A percentile compares a stretch with the other conserved stretches of the same genome.
Evolutionary conservation across 371 early-diverging fungal species (phyloP).

Genomic region (Lichtheimia ramosa): DNA sequence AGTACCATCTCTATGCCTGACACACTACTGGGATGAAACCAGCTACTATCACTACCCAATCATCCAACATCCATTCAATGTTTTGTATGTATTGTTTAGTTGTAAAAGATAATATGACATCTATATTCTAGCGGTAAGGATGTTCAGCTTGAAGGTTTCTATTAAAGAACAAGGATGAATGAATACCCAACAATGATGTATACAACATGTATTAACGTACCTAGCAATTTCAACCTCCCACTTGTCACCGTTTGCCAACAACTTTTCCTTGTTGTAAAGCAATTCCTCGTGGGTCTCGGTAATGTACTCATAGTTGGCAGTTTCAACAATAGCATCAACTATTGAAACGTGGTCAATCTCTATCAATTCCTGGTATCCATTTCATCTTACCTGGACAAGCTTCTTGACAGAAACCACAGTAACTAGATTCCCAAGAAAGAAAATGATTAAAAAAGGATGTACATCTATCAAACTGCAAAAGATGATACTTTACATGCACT

Average conservation of each 20-base stretch:
- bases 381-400: slow-evolving; percentile 49
- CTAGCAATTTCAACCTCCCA: slow-evolving; percentile 93
- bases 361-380: neutral
- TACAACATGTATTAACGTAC: slow-evolving; percentile 20
- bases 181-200: neutral
- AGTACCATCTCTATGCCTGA: no score
- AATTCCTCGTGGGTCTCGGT: slow-evolving; percentile 97
- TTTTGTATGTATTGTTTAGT: no score
- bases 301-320: slow-evolving; percentile 95
- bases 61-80: no score
- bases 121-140: slow-evolving; percentile 57
- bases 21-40: no score
- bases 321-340: slow-evolving; percentile 98
- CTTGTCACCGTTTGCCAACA: slow-evolving; percentile 96
- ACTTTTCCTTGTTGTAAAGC: slow-evolving; percentile 97
- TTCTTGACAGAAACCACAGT: slow-evolving; percentile 97
- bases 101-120: no score
- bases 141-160: slow-evolving; percentile 63
- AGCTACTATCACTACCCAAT: no score
- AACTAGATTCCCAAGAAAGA: slow-evolving; percentile 33
- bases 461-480: neutral
- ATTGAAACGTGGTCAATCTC: neutral
- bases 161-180: slow-evolving; percentile 6
- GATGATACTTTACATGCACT: slow-evolving; percentile 71
- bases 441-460: slow-evolving; percentile 18